Conservation (phyloP, 805 yeast species). For the Teunomyces stri region DNA sequence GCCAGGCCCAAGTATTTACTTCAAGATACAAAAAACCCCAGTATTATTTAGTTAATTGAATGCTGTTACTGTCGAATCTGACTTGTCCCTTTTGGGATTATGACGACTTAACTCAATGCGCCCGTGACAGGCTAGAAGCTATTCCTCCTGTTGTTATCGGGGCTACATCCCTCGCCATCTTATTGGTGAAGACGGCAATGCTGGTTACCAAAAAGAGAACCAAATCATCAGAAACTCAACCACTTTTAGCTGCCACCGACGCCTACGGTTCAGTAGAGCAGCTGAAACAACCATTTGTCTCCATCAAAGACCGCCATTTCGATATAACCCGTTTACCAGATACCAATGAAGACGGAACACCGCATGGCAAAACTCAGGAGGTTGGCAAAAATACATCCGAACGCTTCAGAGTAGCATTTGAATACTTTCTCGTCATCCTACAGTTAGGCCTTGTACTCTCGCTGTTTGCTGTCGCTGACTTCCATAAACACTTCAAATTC, state of each 20-base stretch:
- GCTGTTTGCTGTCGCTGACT: slow-evolving; percentile 29
- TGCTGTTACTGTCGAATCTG: slow-evolving; percentile 3
- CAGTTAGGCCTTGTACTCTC: slow-evolving; percentile 39
- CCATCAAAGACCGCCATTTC: slow-evolving; percentile 59
- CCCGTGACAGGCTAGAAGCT: slow-evolving; percentile 42
- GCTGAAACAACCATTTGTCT: slow-evolving; percentile 13
- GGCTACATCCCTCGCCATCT: slow-evolving; percentile 25
- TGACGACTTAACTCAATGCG: slow-evolving; percentile 60
- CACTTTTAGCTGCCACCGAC: slow-evolving; percentile 31
- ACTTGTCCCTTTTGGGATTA: slow-evolving; percentile 47
- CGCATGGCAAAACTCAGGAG: slow-evolving; percentile 51
- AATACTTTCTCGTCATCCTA: slow-evolving; percentile 42
- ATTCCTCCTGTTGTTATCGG: slow-evolving; percentile 30
- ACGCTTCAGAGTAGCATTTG: slow-evolving; percentile 51
- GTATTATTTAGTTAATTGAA: neutral
- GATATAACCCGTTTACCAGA: slow-evolving; percentile 57
- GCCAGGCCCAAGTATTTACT: neutral
- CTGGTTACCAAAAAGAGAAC: slow-evolving; percentile 11
- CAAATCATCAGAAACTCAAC: slow-evolving; percentile 22
- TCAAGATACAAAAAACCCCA: neutral
- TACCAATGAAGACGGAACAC: slow-evolving; percentile 56
- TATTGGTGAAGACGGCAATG: slow-evolving; percentile 18
- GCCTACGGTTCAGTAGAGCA: slow-evolving; percentile 28
- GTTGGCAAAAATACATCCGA: slow-evolving; percentile 53
- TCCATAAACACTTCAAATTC: slow-evolving; percentile 33